These are phyloP conservation scores for Ceratocystis huliohia DNA, from an alignment of 2,329 filamentous ascomycete genomes.

Conservation along the genomic window DNA sequence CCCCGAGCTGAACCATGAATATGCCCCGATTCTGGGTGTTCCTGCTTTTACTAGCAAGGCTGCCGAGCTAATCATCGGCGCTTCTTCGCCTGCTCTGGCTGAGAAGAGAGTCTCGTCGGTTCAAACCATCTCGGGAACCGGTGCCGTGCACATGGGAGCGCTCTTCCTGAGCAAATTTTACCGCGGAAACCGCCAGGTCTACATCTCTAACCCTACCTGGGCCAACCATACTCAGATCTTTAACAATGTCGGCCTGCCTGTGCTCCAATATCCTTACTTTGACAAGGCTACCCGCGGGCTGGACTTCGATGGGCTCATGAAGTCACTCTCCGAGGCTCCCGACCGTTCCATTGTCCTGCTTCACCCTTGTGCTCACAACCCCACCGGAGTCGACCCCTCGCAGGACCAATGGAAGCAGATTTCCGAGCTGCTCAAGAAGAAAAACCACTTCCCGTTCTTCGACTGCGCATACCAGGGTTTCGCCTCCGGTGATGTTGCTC, in stretches of 20 bases:
- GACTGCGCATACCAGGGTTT: conserved; percentile 97
- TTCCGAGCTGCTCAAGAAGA: conserved; percentile 59
- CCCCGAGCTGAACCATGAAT: conserved; percentile 91
- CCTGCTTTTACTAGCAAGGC: conserved; percentile 76
- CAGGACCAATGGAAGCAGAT: conserved; percentile 90
- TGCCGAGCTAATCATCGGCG: conserved; percentile 76
- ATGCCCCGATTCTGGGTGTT: conserved; percentile 88
- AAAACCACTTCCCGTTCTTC: conserved; percentile 93
- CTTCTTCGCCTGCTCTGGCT: conserved; percentile 63
- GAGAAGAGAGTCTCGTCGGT: conserved; percentile 72
- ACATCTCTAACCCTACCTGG: conserved; percentile 93
- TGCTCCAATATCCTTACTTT: conserved; percentile 89
- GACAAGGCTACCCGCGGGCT: conserved; percentile 76
- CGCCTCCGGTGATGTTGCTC: conserved; percentile 74
- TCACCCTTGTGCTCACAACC: conserved; percentile 95
- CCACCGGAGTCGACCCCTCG: conserved; percentile 90
- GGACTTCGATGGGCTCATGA: conserved; percentile 81
- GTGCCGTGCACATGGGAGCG: conserved; percentile 82
- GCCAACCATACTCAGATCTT: conserved; percentile 99
- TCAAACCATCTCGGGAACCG: conserved; percentile 95
- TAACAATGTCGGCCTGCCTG: conserved; percentile 67
- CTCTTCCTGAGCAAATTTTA: conserved; percentile 91
- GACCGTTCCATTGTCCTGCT: conserved; percentile 76
- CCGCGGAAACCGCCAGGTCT: conserved; percentile 59
- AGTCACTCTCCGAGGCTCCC: conserved; percentile 55